phyloP scores from a whole-genome alignment of 208 protist species.

The Trypanosoma scelopori region DNA sequence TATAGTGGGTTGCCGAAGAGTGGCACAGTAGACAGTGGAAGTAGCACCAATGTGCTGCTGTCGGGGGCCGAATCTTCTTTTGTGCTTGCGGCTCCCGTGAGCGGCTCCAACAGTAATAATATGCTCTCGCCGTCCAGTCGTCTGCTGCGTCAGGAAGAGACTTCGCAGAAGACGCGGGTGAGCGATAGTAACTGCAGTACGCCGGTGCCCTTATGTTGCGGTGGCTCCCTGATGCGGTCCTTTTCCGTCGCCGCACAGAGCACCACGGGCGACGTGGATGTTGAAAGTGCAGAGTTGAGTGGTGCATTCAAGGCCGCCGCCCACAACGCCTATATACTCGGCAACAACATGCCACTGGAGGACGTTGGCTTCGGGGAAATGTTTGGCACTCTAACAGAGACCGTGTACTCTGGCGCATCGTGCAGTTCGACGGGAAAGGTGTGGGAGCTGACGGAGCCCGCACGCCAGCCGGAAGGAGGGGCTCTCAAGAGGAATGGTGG shows the following conservation, averaged over 20 bases:
- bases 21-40: not conserved
- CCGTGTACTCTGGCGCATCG: not conserved
- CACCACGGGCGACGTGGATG: not conserved
- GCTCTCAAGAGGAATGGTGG: not conserved
- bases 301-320: not conserved
- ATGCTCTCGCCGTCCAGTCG: not conserved
- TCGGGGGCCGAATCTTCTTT: not conserved
- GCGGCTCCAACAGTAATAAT: not conserved
- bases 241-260: not conserved
- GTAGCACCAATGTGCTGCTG: not conserved
- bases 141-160: not conserved
- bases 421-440: not conserved
- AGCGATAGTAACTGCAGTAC: not conserved
- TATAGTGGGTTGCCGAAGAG: not conserved
- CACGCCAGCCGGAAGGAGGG: not conserved
- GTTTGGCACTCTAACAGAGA: constrained; percentile 7
- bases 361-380: not conserved
- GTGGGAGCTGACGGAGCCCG: not conserved
- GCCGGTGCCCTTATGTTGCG: not conserved
- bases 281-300: not conserved
- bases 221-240: not conserved
- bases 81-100: not conserved
- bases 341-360: not conserved
- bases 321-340: not conserved
- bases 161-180: not conserved